Evolutionary conservation across 129 eudicot species (phyloP).

Genomic region (Flaveria ramosissima): DNA sequence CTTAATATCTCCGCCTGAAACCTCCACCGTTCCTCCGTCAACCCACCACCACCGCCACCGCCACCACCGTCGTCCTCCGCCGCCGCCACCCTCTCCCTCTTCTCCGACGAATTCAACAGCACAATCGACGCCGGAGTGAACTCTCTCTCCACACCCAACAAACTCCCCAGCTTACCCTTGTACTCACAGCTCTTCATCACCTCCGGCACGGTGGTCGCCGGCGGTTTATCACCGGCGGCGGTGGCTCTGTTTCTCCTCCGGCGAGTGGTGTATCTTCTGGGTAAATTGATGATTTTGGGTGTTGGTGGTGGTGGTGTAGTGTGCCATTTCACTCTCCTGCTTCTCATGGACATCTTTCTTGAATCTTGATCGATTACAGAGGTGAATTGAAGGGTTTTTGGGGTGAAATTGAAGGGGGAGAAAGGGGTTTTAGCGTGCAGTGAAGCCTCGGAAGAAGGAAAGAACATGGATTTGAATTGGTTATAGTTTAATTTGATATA

Average conservation of each 20-base stretch:
- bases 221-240: conserved; percentile 26
- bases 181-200: neutral
- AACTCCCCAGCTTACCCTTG: conserved; percentile 52
- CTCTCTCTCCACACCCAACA: conserved; percentile 66
- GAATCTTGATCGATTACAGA: neutral
- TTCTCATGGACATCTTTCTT: conserved; percentile 40
- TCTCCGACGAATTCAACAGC: conserved; percentile 33
- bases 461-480: conserved; percentile 53
- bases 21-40: conserved; percentile 76
- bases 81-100: conserved; percentile 50
- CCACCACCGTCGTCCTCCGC: conserved; percentile 23
- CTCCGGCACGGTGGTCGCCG: conserved; percentile 4
- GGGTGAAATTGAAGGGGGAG: conserved; percentile 28
- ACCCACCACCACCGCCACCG: conserved; percentile 27
- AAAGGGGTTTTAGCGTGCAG: conserved; percentile 34
- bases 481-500: neutral
- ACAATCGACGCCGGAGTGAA: conserved; percentile 42
- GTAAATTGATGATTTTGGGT: conserved; percentile 80
- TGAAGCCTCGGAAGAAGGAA: conserved; percentile 55
- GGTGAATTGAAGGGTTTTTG: conserved; percentile 31
- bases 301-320: conserved; percentile 70
- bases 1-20: conserved; percentile 90
- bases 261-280: conserved; percentile 48
- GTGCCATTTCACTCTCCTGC: conserved; percentile 57
- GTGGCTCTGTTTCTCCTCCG: conserved; percentile 45